phyloP scores from a whole-genome alignment of 179 eudicot genomes.

The Spergularia azorica region DNA sequence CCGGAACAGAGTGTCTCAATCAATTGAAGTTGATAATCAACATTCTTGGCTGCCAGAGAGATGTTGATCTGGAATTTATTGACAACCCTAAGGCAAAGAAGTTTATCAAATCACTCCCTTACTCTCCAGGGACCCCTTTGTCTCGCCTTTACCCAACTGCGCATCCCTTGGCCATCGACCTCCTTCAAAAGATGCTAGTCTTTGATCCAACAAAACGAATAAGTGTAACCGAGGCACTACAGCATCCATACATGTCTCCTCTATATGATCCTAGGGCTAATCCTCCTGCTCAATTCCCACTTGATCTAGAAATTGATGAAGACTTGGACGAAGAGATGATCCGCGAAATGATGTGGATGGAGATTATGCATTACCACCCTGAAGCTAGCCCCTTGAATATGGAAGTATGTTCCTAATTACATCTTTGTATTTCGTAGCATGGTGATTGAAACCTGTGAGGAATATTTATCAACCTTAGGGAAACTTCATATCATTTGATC shows the following conservation, averaged over 20 bases:
- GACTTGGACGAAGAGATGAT: slow-evolving; percentile 73
- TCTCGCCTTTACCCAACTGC: slow-evolving; percentile 66
- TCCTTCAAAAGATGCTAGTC: slow-evolving; percentile 74
- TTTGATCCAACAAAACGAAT: slow-evolving; percentile 83
- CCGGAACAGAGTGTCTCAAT: slow-evolving; percentile 79
- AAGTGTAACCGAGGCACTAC: slow-evolving; percentile 72
- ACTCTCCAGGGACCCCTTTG: slow-evolving; percentile 52
- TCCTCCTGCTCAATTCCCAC: slow-evolving; percentile 72
- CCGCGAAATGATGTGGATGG: slow-evolving; percentile 76
- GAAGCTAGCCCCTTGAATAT: slow-evolving; percentile 41
- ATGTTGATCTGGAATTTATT: slow-evolving; percentile 61
- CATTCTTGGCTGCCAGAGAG: slow-evolving; percentile 72
- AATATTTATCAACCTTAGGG: slow-evolving; percentile 14
- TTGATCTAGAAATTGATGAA: slow-evolving; percentile 73
- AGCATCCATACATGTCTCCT: slow-evolving; percentile 74
- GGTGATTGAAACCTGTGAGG: slow-evolving; percentile 22
- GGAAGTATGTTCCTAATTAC: slow-evolving; percentile 37
- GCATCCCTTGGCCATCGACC: slow-evolving; percentile 72
- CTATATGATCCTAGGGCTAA: slow-evolving; percentile 58
- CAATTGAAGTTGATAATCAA: slow-evolving; percentile 73
- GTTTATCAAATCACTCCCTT: slow-evolving; percentile 61
- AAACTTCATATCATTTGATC: slow-evolving; percentile 18
- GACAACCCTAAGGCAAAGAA: slow-evolving; percentile 71
- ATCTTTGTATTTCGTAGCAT: slow-evolving; percentile 13
- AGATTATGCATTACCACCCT: slow-evolving; percentile 76